Base-by-base conservation (phyloP, 2,329 filamentous ascomycete species). In the Fusarium sp. region DNA sequence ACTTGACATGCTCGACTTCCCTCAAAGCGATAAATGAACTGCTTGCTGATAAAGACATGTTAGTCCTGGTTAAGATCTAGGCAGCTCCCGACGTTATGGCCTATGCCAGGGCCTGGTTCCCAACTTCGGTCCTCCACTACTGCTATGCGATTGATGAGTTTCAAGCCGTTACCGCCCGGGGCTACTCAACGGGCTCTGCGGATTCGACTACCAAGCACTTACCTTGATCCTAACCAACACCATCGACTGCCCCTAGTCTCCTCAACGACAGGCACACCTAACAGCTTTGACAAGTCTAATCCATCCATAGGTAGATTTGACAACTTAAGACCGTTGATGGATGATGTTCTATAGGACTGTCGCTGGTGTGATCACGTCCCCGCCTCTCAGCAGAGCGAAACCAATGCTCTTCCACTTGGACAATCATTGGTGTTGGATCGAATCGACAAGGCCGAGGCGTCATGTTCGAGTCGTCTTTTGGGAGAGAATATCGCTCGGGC, bases 81-180 rank as follows among this genome's bases (percentile, higher is more conserved):
- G 4, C 20, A 14, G 4, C 15, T 20, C 12, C 2, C 7, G 6
- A 12, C 4, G 12, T 15, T 25, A 14, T 9, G 12, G 4, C 12
- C 25, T 25, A 9, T 9, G 6, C 1, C 7, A 45, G 9, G 7
- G 4, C 40, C 12, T 27, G 22, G 22, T 7, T 10, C 14, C 3
- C 9, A 15, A 22, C 4, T 15, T 17, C 6, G 8, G 2, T 6
- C 8, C 4, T 4, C 1, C 8, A 9, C 10, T 50, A 7, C 14
- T 50, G 4, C 40, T 6, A 25, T 22, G 12, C 6, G 20, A 25
- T 9, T 20, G 5, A 12, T 11, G 11, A 11, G n/a, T 43, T 7
- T 20, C 5, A 20, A 7, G 11, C 6, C 6, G 6, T 43, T n/a
- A 2, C 6, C n/a, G 4, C 3, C 3, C 2, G 20, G 10, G 11